Evolutionary conservation across 1,284 basidiomycete species (phyloP).

Genomic region (Ustilago vetiveriae): DNA sequence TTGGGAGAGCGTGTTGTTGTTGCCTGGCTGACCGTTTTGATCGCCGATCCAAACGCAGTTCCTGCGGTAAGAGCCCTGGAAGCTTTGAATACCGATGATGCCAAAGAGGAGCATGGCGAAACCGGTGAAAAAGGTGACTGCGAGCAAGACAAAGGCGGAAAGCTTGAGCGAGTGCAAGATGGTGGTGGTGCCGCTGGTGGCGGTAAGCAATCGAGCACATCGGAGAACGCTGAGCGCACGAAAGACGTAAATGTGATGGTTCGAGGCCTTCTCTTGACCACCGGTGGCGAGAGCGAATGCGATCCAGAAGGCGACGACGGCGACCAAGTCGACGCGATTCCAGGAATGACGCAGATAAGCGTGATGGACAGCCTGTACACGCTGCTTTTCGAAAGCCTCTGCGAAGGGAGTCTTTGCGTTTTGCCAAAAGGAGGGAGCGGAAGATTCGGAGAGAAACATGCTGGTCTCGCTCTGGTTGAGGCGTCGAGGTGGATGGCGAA

Average conservation of each 20-base stretch:
- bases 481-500: constrained; percentile 27
- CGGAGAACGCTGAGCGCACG: constrained; percentile 88
- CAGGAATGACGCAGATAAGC: constrained; percentile 91
- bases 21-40: constrained; percentile 44
- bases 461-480: constrained; percentile 43
- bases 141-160: constrained; percentile 84
- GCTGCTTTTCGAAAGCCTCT: constrained; percentile 68
- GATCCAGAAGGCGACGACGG: constrained; percentile 81
- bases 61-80: constrained; percentile 64
- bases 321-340: constrained; percentile 89
- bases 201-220: constrained; percentile 81
- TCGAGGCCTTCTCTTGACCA: constrained; percentile 75
- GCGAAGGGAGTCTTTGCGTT: constrained; percentile 69
- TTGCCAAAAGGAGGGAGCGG: constrained; percentile 35
- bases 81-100: constrained; percentile 66
- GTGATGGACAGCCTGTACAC: constrained; percentile 65
- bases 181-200: constrained; percentile 91
- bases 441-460: constrained; percentile 39
- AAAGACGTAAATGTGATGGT: constrained; percentile 83
- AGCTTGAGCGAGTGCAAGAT: constrained; percentile 93
- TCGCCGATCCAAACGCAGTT: constrained; percentile 63
- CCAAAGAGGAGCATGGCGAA: constrained; percentile 91
- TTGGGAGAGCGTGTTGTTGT: constrained; percentile 56
- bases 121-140: constrained; percentile 87
- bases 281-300: constrained; percentile 76